A percentile compares a stretch with the other conserved stretches of the same genome.
These are phyloP conservation scores for Herpetospermum pedunculosum DNA, from an alignment of 306 rosid genomes.

Conservation along the genomic window DNA sequence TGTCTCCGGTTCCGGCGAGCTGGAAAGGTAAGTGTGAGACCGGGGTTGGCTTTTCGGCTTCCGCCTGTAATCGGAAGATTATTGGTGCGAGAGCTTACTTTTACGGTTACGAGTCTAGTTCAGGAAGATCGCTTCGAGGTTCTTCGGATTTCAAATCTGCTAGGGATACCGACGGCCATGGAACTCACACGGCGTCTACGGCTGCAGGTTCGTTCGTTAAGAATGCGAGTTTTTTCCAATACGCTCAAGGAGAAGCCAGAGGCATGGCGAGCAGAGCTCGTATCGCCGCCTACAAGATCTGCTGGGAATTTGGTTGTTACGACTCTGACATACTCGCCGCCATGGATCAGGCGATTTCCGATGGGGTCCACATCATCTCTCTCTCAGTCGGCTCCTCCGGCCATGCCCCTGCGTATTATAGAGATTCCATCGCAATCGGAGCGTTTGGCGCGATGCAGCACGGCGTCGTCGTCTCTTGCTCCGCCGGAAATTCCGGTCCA, in stretches of 20 bases:
- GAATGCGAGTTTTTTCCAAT: constrained; percentile 53
- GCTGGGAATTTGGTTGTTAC: constrained; percentile 63
- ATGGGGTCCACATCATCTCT: constrained; percentile 64
- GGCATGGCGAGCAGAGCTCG: constrained; percentile 87
- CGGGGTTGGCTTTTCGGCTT: constrained; percentile 27
- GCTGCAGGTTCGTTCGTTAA: constrained; percentile 50
- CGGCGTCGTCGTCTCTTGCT: constrained; percentile 69
- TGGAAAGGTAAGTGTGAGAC: constrained; percentile 61
- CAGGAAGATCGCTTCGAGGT: constrained; percentile 35
- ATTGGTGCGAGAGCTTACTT: constrained; percentile 56
- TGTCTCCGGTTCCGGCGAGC: constrained; percentile 27
- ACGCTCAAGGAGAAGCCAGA: constrained; percentile 63
- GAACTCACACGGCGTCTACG: constrained; percentile 72
- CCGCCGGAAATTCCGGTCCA: constrained; percentile 81
- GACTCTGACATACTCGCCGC: constrained; percentile 93
- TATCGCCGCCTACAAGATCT: constrained; percentile 77
- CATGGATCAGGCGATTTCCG: constrained; percentile 75
- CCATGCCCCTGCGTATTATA: constrained; percentile 32
- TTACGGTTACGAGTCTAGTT: constrained; percentile 43
- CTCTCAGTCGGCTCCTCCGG: constrained; percentile 77
- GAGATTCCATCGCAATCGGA: constrained; percentile 73
- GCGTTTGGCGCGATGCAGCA: constrained; percentile 57
- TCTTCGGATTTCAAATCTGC: constrained; percentile 48
- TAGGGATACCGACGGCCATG: constrained; percentile 73
- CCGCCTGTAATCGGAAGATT: constrained; percentile 54